Evolutionary conservation across 129 eudicot species (phyloP), one percentile per base, ranked within the genome.

Genomic region (Artemisia tridentata): DNA sequence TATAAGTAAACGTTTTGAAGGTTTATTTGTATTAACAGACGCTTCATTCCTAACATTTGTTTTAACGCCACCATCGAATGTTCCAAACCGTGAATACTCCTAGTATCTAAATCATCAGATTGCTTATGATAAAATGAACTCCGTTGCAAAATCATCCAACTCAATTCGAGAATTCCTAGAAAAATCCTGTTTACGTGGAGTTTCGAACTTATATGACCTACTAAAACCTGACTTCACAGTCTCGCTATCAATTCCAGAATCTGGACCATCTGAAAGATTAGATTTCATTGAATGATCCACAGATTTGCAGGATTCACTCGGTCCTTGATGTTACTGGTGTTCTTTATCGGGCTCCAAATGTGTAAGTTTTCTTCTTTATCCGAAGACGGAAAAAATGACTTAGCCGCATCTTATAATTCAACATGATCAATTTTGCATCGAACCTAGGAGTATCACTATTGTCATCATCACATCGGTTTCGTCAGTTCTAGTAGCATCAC

Each of bases 221-320:
- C 10, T 16, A 52, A 11, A 69, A 15, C 7, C 31, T 13, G 72
- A 72, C 25, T 31, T 78, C 25, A 52, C 81, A n/a, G 55, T 18
- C 41, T 80, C 87, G 43, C 77, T 78, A 52, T 84, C 90, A 67
- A 79, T 81, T 63, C 83, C 87, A 27, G 86, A 84, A 64, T 46
- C 66, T 15, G 78, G 78, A 47, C 80, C 84, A 69, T 80, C 89
- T 3, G 81, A 79, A 75, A 57, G 75, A 75, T 85, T 84, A 51
- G 71, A 80, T 11, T 61, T 72, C 45, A 74, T 71, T 0, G 85
- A 27, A 41, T 52, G 72, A 18, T 80, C 65, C 20, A 43, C 29
- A 0, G 79, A 27, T 21, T 72, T 63, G 72, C 19, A 48, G 50
- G 17, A 25, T 17, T 57, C 57, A 29, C 4, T 19, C 13, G 49